Evolutionary conservation across 805 yeast species (phyloP).

Genomic region (Lipomyces spencermartinsiae): DNA sequence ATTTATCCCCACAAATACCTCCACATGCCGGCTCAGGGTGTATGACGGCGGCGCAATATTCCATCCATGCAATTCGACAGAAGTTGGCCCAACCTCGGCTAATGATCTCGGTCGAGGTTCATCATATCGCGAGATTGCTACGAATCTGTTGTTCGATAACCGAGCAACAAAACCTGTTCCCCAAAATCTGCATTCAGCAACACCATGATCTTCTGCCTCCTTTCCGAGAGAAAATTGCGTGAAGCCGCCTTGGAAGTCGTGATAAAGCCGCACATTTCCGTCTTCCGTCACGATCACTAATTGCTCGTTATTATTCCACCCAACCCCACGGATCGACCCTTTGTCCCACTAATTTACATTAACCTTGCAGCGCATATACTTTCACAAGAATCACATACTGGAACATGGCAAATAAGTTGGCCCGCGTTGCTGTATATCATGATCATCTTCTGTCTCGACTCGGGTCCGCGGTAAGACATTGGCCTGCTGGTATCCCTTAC

Average conservation of each 20-base stretch:
- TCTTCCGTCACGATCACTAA: constrained; percentile 61
- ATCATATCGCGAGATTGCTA: constrained; percentile 50
- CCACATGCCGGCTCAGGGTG: constrained; percentile 42
- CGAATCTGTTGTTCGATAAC: constrained; percentile 52
- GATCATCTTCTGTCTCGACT: constrained; percentile 39
- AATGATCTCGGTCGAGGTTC: constrained; percentile 45
- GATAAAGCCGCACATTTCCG: constrained; percentile 63
- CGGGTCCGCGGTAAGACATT: constrained; percentile 37
- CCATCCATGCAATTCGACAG: constrained; percentile 43
- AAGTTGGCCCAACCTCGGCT: constrained; percentile 28
- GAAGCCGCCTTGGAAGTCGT: constrained; percentile 72
- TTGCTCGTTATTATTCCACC: constrained; percentile 60
- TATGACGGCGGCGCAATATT: constrained; percentile 42
- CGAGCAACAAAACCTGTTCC: constrained; percentile 54
- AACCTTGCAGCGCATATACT: constrained; percentile 17
- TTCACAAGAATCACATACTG: constrained; percentile 26
- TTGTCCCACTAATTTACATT: constrained; percentile 46
- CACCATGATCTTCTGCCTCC: constrained; percentile 46
- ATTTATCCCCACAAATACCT: constrained; percentile 43
- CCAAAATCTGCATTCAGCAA: constrained; percentile 51
- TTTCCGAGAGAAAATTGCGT: constrained; percentile 55
- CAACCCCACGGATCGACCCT: constrained; percentile 61
- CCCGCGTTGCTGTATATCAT: constrained; percentile 47
- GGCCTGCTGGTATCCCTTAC: constrained; percentile 35
- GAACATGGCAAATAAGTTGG: constrained; percentile 36